A percentile compares a stretch with the other conserved stretches of the same genome.
These are phyloP conservation scores for Dendrobium officinale DNA, from an alignment of 106 monocot genomes.

Conservation along the genomic window DNA sequence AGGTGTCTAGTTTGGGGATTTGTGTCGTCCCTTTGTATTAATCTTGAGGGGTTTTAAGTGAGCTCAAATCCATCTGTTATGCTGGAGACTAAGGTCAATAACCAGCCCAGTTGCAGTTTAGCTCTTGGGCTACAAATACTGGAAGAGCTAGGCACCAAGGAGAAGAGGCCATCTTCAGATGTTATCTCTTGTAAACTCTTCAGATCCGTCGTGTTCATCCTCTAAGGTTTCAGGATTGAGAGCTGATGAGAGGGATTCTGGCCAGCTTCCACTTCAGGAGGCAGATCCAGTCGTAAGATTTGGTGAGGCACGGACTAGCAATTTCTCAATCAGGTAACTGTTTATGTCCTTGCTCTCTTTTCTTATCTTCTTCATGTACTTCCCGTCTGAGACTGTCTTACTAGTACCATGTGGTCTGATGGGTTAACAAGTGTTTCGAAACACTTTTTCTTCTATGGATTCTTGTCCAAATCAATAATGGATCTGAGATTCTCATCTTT, in stretches of 20 bases:
- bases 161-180: constrained; percentile 74
- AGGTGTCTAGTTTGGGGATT: constrained; percentile 3
- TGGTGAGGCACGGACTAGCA: constrained; percentile 26
- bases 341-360: background rate
- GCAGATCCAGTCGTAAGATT: constrained; percentile 25
- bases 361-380: background rate
- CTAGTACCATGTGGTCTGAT: constrained; percentile 5
- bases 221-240: constrained; percentile 19
- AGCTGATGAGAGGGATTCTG: constrained; percentile 39
- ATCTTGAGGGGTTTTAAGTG: constrained; percentile 7
- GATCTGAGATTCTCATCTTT: constrained; percentile 4
- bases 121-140: constrained; percentile 48
- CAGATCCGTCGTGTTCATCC: constrained; percentile 43
- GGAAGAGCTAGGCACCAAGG: constrained; percentile 17
- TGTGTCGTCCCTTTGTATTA: background rate
- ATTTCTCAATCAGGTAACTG: constrained; percentile 76
- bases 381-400: background rate
- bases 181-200: constrained; percentile 68
- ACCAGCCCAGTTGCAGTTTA: constrained; percentile 46
- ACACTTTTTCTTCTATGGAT: background rate
- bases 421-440: background rate
- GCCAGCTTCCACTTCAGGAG: constrained; percentile 16
- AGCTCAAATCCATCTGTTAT: constrained; percentile 43
- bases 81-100: constrained; percentile 59
- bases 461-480: background rate